phyloP scores from a whole-genome alignment of 2,329 filamentous ascomycete species.

The Pseudogymnoascus sp. region DNA sequence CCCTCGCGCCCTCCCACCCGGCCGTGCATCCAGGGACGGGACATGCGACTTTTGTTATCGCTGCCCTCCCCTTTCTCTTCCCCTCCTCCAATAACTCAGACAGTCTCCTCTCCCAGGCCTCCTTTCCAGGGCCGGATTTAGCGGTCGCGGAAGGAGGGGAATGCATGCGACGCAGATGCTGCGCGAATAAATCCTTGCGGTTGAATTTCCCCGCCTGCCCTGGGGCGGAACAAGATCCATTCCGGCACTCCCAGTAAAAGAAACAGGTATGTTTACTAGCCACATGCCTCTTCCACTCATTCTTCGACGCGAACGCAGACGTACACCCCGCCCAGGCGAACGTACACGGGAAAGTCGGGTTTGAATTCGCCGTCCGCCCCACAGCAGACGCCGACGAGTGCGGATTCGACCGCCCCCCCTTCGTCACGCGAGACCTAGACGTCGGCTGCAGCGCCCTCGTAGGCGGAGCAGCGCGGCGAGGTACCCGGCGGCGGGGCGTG shows the following conservation, averaged over 20 bases:
- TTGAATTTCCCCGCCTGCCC: slow-evolving; percentile 50
- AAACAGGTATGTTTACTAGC: slow-evolving; percentile 70
- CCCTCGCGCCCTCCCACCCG: slow-evolving; percentile 52
- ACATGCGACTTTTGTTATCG: slow-evolving; percentile 55
- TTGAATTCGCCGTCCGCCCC: too few species aligned
- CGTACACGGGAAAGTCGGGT: slow-evolving; percentile 47
- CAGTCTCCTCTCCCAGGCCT: slow-evolving; percentile 33
- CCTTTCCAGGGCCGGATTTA: slow-evolving; percentile 27
- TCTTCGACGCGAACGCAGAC: slow-evolving; percentile 70
- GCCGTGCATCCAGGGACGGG: slow-evolving; percentile 51
- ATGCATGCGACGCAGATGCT: slow-evolving; percentile 85
- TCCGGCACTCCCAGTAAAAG: slow-evolving; percentile 63
- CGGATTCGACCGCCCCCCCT: too few species aligned
- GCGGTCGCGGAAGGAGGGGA: slow-evolving; percentile 39
- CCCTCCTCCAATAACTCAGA: slow-evolving; percentile 45
- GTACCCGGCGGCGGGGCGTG: not conserved
- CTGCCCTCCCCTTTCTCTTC: slow-evolving; percentile 36
- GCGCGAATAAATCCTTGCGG: slow-evolving; percentile 84
- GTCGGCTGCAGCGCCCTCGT: too few species aligned
- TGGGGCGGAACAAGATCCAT: slow-evolving; percentile 22
- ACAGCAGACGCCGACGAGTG: too few species aligned
- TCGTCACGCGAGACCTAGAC: too few species aligned
- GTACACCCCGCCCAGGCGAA: slow-evolving; percentile 70
- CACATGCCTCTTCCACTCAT: slow-evolving; percentile 93
- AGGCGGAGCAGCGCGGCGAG: too few species aligned